phyloP scores from a whole-genome alignment of 78 protist species.

The Blattamonas nauphoetae region DNA sequence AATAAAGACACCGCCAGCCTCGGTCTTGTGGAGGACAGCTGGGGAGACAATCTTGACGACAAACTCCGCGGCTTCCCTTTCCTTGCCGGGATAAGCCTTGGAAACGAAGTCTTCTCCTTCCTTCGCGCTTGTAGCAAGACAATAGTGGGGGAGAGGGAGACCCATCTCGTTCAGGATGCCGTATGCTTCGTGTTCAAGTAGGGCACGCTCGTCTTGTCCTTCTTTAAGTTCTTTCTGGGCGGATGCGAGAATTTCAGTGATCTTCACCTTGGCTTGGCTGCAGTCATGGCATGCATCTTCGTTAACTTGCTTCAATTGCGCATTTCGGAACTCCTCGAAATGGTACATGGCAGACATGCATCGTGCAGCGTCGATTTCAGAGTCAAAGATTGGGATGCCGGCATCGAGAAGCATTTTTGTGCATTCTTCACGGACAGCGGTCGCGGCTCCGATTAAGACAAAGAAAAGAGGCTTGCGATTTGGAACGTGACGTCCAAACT shows the following conservation, averaged over 20 bases:
- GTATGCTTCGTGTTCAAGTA: constrained; percentile 25
- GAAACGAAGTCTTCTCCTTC: constrained; percentile 1
- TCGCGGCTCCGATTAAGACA: not conserved
- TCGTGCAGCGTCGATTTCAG: constrained; percentile 10
- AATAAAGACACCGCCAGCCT: constrained; percentile 19
- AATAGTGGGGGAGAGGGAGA: not conserved
- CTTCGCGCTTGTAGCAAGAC: not conserved
- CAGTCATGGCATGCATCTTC: not conserved
- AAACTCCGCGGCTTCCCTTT: constrained; percentile 12
- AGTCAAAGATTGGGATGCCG: constrained; percentile 17
- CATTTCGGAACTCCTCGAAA: not conserved
- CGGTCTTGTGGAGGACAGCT: constrained; percentile 23
- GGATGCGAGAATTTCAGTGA: constrained; percentile 1
- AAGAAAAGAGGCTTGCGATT: not conserved
- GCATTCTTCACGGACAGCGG: constrained; percentile 12
- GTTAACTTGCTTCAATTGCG: not conserved
- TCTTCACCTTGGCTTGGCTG: not conserved
- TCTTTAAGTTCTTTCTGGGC: not conserved
- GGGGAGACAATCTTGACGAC: constrained; percentile 32
- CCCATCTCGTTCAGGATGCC: not conserved
- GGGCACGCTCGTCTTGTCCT: not conserved
- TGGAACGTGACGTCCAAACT: not conserved
- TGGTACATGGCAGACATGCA: not conserved
- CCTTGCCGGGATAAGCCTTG: not conserved
- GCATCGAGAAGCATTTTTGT: not conserved